Conservation (phyloP, 139 green algal genomes). For the Dunaliella primolecta region DNA sequence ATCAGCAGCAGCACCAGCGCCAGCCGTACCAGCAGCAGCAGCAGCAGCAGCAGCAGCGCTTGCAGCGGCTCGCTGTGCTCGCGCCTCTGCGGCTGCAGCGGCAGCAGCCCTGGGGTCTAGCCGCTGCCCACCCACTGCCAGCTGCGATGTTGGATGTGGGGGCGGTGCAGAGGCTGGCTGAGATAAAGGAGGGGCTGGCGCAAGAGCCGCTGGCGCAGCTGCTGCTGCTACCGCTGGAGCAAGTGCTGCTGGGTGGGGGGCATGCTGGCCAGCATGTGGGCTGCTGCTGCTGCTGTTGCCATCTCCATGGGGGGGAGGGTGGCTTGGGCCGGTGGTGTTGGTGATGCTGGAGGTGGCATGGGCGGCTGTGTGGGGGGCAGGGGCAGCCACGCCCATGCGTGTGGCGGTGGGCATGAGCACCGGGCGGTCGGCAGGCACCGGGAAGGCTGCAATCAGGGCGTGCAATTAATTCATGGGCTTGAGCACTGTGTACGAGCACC, state of each 20-base stretch:
- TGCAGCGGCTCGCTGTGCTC: no score
- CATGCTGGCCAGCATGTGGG: no score
- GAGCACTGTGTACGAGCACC: no score
- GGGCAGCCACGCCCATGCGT: background rate
- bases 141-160: background rate
- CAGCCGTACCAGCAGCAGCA: background rate
- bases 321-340: background rate
- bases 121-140: background rate
- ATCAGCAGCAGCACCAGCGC: constrained; percentile 1
- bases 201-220: background rate
- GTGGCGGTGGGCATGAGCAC: constrained; percentile 16
- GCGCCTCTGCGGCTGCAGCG: background rate
- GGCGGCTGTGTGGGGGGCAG: background rate
- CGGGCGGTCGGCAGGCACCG: constrained; percentile 9
- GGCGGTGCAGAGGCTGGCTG: background rate
- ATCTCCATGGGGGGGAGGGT: background rate
- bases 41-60: background rate
- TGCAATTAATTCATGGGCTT: no score
- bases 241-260: background rate
- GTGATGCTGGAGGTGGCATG: background rate
- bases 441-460: constrained; percentile 20
- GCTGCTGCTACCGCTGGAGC: background rate
- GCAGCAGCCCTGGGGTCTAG: background rate
- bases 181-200: background rate
- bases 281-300: background rate